Base-by-base conservation (phyloP, 768 basidiomycete genomes). In the Bullera alba region DNA sequence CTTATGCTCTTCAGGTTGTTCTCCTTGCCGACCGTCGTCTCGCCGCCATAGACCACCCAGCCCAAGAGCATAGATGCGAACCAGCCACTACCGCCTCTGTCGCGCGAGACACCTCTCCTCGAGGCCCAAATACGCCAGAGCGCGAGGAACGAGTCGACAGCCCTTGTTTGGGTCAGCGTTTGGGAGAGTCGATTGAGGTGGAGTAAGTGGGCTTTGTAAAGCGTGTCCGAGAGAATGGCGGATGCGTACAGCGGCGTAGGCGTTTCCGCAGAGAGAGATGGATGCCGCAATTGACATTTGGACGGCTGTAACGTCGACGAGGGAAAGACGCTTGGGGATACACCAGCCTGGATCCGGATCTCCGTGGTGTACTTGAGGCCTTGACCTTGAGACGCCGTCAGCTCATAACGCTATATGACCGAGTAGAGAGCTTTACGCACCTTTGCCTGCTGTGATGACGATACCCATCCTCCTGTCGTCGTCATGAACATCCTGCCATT, bases 91-190 rank as follows among this genome's bases (percentile, higher is more conserved):
- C 55, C 57, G 12, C 66, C 60, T 52, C 56, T 48, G 29, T 42
- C 54, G 39, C 50, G 35, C 41, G 22, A 38, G 49, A 70, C 50
- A 4, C 89, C 89, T 35, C 91, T 78, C 60, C 91, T 85, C 43
- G 83, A 82, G 1, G 87, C 87, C 95, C 95, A 99, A 15, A 92
- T 79, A 8, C 88, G 80, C 15, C 96, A 79, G 0, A 96, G 76
- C 0, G 84, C 77, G 7, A 89, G 69, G 0, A 87, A 87, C 44
- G 91, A 84, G 1, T 73, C 69, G 68, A 87, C 90, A 0, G 82
- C 78, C 0, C 84, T 78, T 8, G 74, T 72, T 8, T 74, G 63
- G 22, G 80, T 73, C 10, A 79, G 74, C 35, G 84, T 57, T 1
- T 76, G 64, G 61, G 84, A 79, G 6, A 79, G 74, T 7, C 76